Evolutionary conservation across 108 stramenopile species (phyloP), one percentile per base, ranked within the genome.

Genomic region (Conticribra weissflogii): DNA sequence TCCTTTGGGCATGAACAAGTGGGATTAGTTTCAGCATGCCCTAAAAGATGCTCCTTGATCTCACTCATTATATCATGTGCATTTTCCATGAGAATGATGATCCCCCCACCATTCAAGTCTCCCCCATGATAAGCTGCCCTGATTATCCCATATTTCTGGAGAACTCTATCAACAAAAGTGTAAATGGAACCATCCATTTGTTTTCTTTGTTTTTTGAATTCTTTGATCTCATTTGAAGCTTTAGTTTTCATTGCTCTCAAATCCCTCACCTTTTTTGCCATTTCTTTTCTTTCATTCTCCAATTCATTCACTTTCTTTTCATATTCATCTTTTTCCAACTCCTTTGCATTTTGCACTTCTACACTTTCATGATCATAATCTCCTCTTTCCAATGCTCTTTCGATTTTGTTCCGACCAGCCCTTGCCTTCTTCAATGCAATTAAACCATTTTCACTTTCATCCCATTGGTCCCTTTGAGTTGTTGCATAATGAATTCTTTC

Each of bases 51-150:
- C 3, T 46, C 5, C 28, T 61, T 45, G 60, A 61, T 27, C 14
- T 61, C n/a, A 3, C 8, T 16, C 45, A 61, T 61, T 2, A 61
- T 46, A 16, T 61, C 45, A 15, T 45, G 12, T 45, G 45, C 23
- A 16, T 61, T 21, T 23, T 61, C 15, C 60, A 61, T 61, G n/a
- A 61, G 45, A 3, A 24, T 46, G 1, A 23, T 45, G 60, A 61
- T 46, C 3, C 44, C 24, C 9, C 32, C 60, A 46, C 60, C 60
- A 61, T 61, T 61, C 33, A 61, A 25, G 1, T 61, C 15, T 3
- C 41, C 60, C 3, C 44, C 60, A 48, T 61, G 60, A 34, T 61
- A 61, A 25, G 60, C 60, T 22, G 45, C 22, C 16, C 60, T 31
- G 4, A 23, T 23, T 0, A 61, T 61, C 17, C 24, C 36, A 36